Evolutionary conservation across 306 rosid species (phyloP).

Genomic region (Psophocarpus tetragonolobus): DNA sequence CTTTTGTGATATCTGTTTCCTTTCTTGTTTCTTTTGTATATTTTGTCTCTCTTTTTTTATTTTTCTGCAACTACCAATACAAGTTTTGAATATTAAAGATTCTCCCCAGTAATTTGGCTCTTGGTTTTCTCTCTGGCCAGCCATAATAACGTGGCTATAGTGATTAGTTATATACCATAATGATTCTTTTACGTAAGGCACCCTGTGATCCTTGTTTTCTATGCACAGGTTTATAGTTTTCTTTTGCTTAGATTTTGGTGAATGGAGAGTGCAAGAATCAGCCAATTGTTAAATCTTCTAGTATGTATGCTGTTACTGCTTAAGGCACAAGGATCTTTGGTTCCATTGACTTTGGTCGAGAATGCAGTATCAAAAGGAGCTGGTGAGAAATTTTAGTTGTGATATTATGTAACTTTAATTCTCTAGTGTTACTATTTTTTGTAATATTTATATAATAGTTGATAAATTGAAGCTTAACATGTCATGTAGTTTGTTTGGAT

Average conservation of each 20-base stretch:
- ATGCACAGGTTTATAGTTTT: conserved; percentile 8
- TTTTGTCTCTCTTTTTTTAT: neutral
- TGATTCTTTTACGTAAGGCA: neutral
- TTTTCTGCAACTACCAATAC: neutral
- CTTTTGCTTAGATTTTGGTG: conserved; percentile 36
- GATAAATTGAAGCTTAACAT: conserved; percentile 21
- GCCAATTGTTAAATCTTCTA: conserved; percentile 46
- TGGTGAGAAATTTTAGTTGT: conserved; percentile 54
- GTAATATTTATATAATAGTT: neutral
- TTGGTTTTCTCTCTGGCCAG: neutral
- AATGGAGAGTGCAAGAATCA: conserved; percentile 54
- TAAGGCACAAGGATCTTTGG: conserved; percentile 47
- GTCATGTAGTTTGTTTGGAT: conserved; percentile 81
- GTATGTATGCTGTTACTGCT: conserved; percentile 43
- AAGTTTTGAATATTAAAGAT: neutral
- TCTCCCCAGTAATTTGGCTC: neutral
- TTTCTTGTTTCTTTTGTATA: neutral
- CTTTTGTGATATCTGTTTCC: neutral
- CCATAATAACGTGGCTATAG: neutral
- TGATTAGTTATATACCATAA: neutral
- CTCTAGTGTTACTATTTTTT: neutral
- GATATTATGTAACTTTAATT: neutral
- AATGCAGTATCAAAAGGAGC: conserved; percentile 81
- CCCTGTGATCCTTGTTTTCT: conserved; percentile 11
- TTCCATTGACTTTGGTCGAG: conserved; percentile 61